A percentile compares a stretch with the other conserved stretches of the same genome.
Conservation (phyloP, 148 eudicot species). For the Beta vulgaris region DNA sequence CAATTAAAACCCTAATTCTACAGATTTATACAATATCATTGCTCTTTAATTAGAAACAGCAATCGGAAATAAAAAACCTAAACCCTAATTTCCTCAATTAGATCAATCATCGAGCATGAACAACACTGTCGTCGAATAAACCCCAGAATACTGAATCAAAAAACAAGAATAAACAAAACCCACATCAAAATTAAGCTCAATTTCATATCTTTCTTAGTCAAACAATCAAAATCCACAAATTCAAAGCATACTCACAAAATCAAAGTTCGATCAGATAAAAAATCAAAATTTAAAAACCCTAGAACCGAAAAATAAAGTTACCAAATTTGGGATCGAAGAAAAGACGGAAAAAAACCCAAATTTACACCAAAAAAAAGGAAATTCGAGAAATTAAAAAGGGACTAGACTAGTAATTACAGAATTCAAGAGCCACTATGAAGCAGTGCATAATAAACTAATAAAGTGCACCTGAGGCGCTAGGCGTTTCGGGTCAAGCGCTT, state of each 20-base stretch:
- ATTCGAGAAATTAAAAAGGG: not conserved
- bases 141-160: conserved; percentile 19
- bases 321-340: conserved; percentile 9
- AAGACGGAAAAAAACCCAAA: no score
- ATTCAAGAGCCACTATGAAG: no score
- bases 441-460: no score
- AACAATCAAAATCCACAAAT: not conserved
- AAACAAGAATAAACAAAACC: conserved; percentile 22
- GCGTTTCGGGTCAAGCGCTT: no score
- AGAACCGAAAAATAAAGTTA: conserved; percentile 20
- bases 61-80: conserved; percentile 25
- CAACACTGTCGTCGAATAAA: conserved; percentile 22
- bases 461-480: no score
- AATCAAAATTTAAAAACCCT: conserved; percentile 15
- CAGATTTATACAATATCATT: not conserved
- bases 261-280: conserved; percentile 18
- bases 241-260: not conserved
- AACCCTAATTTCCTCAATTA: conserved; percentile 24
- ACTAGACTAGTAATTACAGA: no score
- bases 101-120: not conserved
- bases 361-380: not conserved
- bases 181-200: conserved; percentile 12
- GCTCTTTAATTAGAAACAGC: conserved; percentile 17
- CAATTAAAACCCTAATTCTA: conserved; percentile 14
- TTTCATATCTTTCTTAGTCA: not conserved